Conservation (phyloP, 2,329 filamentous ascomycete genomes). For the Neobulgaria alba region DNA sequence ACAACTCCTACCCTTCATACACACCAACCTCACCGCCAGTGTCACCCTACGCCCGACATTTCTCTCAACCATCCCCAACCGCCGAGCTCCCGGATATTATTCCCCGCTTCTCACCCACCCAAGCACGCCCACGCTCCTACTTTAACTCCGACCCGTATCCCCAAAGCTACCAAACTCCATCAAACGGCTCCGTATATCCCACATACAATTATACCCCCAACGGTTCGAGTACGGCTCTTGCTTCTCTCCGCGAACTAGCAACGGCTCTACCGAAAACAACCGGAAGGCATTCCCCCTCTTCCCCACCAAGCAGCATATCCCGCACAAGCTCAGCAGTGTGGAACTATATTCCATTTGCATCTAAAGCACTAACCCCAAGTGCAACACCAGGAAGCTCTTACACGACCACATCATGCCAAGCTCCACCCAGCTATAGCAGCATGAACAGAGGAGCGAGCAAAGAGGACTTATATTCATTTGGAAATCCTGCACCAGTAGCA, state of each 20-base stretch:
- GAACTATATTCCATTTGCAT: slow-evolving; percentile 26
- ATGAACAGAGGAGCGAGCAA: slow-evolving; percentile 7
- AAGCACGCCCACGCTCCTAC: slow-evolving; percentile 49
- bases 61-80: slow-evolving; percentile 30
- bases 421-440: slow-evolving; percentile 10
- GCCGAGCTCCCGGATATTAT: slow-evolving; percentile 52
- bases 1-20: slow-evolving; percentile 14
- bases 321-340: slow-evolving; percentile 21
- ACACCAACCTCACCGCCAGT: slow-evolving; percentile 28
- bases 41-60: slow-evolving; percentile 19
- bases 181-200: slow-evolving; percentile 1
- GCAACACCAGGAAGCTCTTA: slow-evolving; percentile 22
- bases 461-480: slow-evolving; percentile 20
- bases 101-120: slow-evolving; percentile 53
- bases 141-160: slow-evolving; percentile 38
- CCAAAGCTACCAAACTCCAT: slow-evolving; percentile 30
- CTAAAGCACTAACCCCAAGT: slow-evolving; percentile 17
- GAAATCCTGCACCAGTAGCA: slow-evolving; percentile 11
- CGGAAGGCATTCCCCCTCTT: slow-evolving; percentile 14
- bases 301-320: slow-evolving; percentile 12
- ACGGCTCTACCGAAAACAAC: slow-evolving; percentile 19
- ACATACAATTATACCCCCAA: no score
- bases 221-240: slow-evolving; percentile 21
- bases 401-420: slow-evolving; percentile 7
- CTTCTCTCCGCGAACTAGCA: slow-evolving; percentile 21